phyloP scores from a whole-genome alignment of 257 asterid genomes.

The Handroanthus guayacan region DNA sequence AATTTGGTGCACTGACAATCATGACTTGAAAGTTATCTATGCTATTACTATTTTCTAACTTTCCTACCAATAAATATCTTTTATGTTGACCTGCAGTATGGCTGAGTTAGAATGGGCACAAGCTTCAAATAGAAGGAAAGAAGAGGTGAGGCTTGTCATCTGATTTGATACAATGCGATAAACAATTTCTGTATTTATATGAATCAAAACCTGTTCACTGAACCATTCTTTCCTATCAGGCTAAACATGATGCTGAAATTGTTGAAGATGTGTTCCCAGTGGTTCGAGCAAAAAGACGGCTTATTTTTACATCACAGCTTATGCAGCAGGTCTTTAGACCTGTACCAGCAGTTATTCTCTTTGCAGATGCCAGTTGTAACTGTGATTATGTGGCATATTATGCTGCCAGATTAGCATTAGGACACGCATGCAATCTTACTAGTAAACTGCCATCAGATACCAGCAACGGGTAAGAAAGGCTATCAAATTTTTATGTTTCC shows the following conservation, averaged over 20 bases:
- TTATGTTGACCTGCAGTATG: constrained; percentile 39
- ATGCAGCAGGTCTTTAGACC: constrained; percentile 64
- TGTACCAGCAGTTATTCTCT: constrained; percentile 51
- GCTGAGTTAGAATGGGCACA: constrained; percentile 57
- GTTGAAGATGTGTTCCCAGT: constrained; percentile 42
- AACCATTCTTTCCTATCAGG: constrained; percentile 41
- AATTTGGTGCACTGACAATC: background rate
- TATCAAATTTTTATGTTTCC: background rate
- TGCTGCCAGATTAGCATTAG: constrained; percentile 61
- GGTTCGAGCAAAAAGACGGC: constrained; percentile 63
- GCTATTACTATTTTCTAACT: constrained; percentile 20
- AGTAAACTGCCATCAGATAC: constrained; percentile 32
- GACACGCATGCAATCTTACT: constrained; percentile 63
- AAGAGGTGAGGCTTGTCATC: constrained; percentile 48
- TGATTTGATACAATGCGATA: constrained; percentile 5
- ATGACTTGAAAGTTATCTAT: constrained; percentile 3
- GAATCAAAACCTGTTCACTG: constrained; percentile 22
- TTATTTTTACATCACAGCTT: constrained; percentile 53
- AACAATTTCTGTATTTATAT: background rate
- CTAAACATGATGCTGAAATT: constrained; percentile 44
- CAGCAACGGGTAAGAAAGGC: constrained; percentile 45
- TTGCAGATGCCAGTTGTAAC: constrained; percentile 53
- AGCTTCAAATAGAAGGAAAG: constrained; percentile 49
- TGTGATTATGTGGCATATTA: constrained; percentile 50
- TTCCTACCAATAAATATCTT: constrained; percentile 21